A percentile compares a stretch with the other conserved stretches of the same genome.
Evolutionary conservation across 176 grass and related monocot species (phyloP).

Genomic region (Tillandsia fasciculata): DNA sequence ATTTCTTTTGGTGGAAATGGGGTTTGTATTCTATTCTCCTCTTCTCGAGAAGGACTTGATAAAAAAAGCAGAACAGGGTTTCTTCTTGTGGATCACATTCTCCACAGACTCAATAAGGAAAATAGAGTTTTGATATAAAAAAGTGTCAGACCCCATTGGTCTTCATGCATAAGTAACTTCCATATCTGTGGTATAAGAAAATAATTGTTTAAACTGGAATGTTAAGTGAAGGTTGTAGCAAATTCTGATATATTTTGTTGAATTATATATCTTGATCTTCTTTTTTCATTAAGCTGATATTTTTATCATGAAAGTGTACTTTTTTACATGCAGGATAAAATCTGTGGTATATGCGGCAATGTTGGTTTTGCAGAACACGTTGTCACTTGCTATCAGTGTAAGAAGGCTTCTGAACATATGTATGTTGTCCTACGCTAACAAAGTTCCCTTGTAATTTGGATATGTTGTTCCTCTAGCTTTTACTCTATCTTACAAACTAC

Average conservation of each 20-base stretch:
- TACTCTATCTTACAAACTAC: conserved; percentile 1
- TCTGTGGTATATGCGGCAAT: conserved; percentile 11
- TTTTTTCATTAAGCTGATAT: not conserved
- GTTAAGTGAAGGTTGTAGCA: not conserved
- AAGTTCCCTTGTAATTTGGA: conserved; percentile 5
- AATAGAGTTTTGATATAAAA: too few species aligned
- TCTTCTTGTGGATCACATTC: too few species aligned
- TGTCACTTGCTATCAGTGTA: conserved; percentile 10
- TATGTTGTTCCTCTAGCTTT: not conserved
- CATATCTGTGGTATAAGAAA: not conserved
- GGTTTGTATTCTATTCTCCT: too few species aligned
- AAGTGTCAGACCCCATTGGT: too few species aligned
- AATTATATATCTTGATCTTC: not conserved
- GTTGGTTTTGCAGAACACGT: conserved; percentile 11
- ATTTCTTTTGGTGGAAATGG: too few species aligned
- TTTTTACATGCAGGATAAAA: conserved; percentile 25
- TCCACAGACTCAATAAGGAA: too few species aligned
- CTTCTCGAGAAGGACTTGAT: too few species aligned
- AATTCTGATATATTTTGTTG: not conserved
- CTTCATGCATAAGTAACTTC: too few species aligned
- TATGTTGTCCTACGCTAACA: conserved; percentile 19
- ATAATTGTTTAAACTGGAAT: not conserved
- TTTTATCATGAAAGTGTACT: not conserved
- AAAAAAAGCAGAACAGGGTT: too few species aligned
- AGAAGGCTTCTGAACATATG: conserved; percentile 24